A percentile compares a stretch with the other conserved stretches of the same genome.
Evolutionary conservation across 257 asterid species (phyloP).

Genomic region (Oldenlandia corymbosa): DNA sequence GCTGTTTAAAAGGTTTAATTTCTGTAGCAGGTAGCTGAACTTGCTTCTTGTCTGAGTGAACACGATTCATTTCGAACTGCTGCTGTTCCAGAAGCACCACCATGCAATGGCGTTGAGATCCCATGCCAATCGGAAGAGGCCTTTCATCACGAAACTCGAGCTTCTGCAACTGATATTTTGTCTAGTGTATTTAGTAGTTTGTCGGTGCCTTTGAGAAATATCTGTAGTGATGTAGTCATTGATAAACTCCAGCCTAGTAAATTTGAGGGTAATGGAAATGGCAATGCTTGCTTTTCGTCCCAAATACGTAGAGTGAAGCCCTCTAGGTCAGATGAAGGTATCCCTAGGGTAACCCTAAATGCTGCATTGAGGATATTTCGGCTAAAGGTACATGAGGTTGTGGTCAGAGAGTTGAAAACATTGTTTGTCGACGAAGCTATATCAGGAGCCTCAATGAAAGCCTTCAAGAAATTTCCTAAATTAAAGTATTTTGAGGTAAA

Average conservation of each 20-base stretch:
- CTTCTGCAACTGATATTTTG: conserved; percentile 29
- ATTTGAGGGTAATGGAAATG: conserved; percentile 32
- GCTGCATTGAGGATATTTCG: conserved; percentile 59
- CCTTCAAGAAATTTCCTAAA: conserved; percentile 27
- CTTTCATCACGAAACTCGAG: conserved; percentile 18
- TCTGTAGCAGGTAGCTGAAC: conserved; percentile 43
- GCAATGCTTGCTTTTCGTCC: conserved; percentile 35
- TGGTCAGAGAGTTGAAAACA: conserved; percentile 45
- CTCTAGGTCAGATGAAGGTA: conserved; percentile 29
- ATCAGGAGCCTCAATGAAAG: conserved; percentile 28
- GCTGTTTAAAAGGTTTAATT: conserved; percentile 12
- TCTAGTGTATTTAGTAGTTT: conserved; percentile 44
- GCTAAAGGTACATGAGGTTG: conserved; percentile 50
- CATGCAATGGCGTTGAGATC: conserved; percentile 28
- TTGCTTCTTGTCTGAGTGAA: conserved; percentile 27
- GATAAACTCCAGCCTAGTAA: conserved; percentile 60
- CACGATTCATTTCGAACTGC: conserved; percentile 24
- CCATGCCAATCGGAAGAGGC: conserved; percentile 24
- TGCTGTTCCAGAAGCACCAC: conserved; percentile 25
- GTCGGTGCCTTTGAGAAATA: conserved; percentile 40
- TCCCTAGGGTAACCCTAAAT: conserved; percentile 40
- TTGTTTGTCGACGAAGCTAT: conserved; percentile 41
- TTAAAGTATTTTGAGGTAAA: conserved; percentile 40
- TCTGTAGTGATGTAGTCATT: conserved; percentile 25
- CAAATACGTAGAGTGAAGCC: conserved; percentile 25